Evolutionary conservation across 768 basidiomycete genomes (phyloP), one percentile per base, ranked within the genome.

Genomic region (Amanita rubescens): DNA sequence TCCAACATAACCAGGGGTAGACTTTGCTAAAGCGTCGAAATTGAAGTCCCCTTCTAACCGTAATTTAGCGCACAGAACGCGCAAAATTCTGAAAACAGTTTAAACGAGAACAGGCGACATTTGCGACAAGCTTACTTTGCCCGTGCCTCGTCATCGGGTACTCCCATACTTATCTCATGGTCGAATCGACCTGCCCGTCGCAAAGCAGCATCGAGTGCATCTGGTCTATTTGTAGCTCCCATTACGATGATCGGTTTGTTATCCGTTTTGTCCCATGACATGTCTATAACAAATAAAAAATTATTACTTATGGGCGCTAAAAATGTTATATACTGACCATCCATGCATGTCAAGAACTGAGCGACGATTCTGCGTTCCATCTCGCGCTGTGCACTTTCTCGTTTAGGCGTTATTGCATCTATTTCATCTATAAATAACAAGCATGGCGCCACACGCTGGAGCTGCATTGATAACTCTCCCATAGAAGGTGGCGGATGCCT

Each of bases 301-400:
- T 27, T 11, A 43, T 39, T 11, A 27, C 10, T 25, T 30, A 25
- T 7, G 32, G 3, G 11, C 14, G 1, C 8, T 12, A 24, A 17
- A 46, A n/a, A 5, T n/a, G 3, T 15, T 49, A 20, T 42, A 5
- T 37, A 30, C 81, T 39, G 60, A 96, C 95, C 95, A 67, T 99
- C 96, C 91, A 99, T 96, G 72, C 95, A 97, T 0, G 95, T 98
- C 52, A 98, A 69, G 58, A 99, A 90, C 66, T 99, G 96, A 0
- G 95, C 95, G 9, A 99, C 95, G 48, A 99, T 98, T 11, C 96
- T 79, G 42, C 94, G 72, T 63, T 98, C 96, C 96, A 97, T 98
- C 70, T 98, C 96, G 53, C 95, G 76, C 63, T 99, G 96, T 0
- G 96, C 95, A 60, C 90, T 97, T 69, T 99, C 96, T 55, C 96